Evolutionary conservation across 2,329 filamentous ascomycete genomes (phyloP).

Genomic region (Verticillium nonalfalfae): DNA sequence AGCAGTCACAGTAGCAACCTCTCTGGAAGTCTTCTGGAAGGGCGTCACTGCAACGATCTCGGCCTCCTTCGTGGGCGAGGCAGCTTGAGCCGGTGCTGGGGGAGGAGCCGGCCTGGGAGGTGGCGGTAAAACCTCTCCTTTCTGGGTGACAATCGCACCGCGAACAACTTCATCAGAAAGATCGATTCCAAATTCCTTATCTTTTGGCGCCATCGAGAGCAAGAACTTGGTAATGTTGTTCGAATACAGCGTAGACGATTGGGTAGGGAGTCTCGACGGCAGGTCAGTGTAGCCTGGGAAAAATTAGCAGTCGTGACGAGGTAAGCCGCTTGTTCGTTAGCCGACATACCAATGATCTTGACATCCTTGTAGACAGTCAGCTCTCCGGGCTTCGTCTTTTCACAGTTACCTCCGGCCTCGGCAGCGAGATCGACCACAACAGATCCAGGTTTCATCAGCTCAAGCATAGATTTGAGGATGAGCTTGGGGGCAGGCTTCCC

Average conservation of each 20-base stretch:
- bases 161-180: constrained; percentile 80
- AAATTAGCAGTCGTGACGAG: not conserved
- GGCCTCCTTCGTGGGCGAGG: constrained; percentile 39
- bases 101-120: constrained; percentile 61
- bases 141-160: constrained; percentile 73
- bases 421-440: constrained; percentile 84
- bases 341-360: constrained; percentile 66
- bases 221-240: constrained; percentile 92
- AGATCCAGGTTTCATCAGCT: constrained; percentile 84
- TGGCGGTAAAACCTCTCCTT: constrained; percentile 69
- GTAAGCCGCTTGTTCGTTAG: not conserved
- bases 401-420: constrained; percentile 84
- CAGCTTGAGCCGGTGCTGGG: constrained; percentile 35
- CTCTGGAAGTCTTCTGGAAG: constrained; percentile 72
- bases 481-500: constrained; percentile 77
- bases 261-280: constrained; percentile 78
- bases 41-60: constrained; percentile 66
- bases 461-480: constrained; percentile 73
- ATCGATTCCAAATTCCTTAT: constrained; percentile 75
- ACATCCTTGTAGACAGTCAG: constrained; percentile 68
- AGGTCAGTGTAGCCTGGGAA: constrained; percentile 71
- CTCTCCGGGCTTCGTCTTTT: constrained; percentile 70
- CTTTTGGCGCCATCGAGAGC: constrained; percentile 71
- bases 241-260: constrained; percentile 84
- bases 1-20: constrained; percentile 68